Percentiles rank a stretch among this genome's conserved stretches.
phyloP scores from a whole-genome alignment of 441 rosid genomes.

The Populus tomentosa region DNA sequence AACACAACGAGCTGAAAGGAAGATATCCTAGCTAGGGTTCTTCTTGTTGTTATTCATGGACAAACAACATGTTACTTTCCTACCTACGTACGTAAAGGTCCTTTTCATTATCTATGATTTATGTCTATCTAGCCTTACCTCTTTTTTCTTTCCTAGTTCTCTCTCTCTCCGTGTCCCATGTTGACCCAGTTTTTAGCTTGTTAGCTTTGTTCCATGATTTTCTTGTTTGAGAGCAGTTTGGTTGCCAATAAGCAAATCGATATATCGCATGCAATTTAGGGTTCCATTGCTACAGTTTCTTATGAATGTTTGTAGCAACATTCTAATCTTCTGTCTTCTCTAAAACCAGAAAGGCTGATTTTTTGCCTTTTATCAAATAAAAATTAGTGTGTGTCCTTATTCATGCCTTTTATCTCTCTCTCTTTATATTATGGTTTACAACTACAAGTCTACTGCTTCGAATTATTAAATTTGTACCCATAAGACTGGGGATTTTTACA shows the following conservation, averaged over 20 bases:
- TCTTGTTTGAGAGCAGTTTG: neutral
- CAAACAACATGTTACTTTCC: neutral
- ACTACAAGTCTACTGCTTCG: neutral
- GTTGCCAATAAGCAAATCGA: neutral
- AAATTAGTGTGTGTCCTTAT: too few relatives aligned
- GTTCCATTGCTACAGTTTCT: neutral
- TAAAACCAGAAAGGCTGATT: neutral
- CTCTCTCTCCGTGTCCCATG: neutral
- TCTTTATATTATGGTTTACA: too few relatives aligned
- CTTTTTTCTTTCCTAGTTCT: neutral
- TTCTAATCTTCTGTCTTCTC: neutral
- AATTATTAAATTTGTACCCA: neutral
- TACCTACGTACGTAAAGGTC: neutral
- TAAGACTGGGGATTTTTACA: too few relatives aligned
- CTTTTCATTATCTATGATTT: too few relatives aligned
- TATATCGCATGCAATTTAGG: neutral
- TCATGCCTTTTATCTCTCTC: neutral
- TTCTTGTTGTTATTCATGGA: neutral
- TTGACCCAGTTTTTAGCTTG: neutral
- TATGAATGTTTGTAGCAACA: neutral
- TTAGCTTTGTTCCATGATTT: neutral
- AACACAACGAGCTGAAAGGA: slow-evolving; percentile 25
- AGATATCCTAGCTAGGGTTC: neutral
- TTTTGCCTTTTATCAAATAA: neutral
- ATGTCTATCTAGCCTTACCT: neutral